Evolutionary conservation across 495 filamentous ascomycete species (phyloP), one percentile per base, ranked within the genome.

Genomic region (Zalerion maritima): DNA sequence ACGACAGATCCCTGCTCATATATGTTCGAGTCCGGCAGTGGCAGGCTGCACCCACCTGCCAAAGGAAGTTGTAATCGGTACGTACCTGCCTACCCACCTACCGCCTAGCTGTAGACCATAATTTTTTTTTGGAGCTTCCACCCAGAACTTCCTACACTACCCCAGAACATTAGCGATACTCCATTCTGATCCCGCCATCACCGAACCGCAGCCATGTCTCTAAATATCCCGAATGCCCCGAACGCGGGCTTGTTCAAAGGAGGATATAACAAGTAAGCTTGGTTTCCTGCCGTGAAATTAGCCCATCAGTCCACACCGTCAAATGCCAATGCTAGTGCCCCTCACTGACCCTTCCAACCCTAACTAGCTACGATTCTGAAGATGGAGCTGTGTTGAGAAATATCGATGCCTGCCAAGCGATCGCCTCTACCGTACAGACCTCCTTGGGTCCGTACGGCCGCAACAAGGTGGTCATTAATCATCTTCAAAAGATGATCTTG

Each of bases 401-500:
- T 57, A 96, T 99, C 57, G 91, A 99, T 56, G 91, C 91, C 53
- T 96, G 87, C 64, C 75, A 83, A 44, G 82, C 91, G 24, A 96
- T 99, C 55, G 74, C 91, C 9, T 74, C 75, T 38, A 99, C 91
- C 26, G 91, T 99, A 18, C 82, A 91, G 62, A 94, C 91, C 28
- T 96, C 87, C 26, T 69, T 99, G 21, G 89, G 91, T 28, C 91
- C 91, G 29, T 94, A 89, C 53, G 91, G 91, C 48, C 81, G 91
- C 55, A 99, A 96, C 67, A 99, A 99, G 66, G 94, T 99, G 55
- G 82, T 99, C 62, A 94, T 99, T 67, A 99, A 96, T 61, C 91
- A 99, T 62, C 68, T 99, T 35, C 85, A 94, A 60, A 99, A 99
- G 68, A 94, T 96, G 89, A 87, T 94, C 38, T 69, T 99, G 35